Base-by-base conservation (phyloP, 768 basidiomycete species). In the Mycena chlorophos region DNA sequence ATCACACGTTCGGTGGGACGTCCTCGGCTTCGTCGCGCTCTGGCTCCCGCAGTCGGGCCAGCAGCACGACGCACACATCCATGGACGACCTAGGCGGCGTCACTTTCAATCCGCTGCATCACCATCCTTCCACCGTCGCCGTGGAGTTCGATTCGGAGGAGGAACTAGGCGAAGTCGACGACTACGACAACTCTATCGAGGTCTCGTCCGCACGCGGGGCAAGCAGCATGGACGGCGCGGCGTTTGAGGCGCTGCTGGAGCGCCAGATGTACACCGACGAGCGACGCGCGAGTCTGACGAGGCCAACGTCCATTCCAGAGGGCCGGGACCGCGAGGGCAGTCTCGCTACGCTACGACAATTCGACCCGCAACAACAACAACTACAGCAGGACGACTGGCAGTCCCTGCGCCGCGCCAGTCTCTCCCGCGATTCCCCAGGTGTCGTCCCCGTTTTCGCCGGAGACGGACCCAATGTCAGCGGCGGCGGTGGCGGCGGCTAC, bases 361-460 rank as follows among this genome's bases (percentile, higher is more conserved):
- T n/a, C 79, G 20, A 87, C 85, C 63, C 77, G 80, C 59, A 86
- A 84, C 63, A 68, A 84, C 61, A 83, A 86, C 53, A 81, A 84
- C 46, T 71, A 79, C 40, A 63, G 56, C 52, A 38, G 66, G n/a
- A n/a, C n/a, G n/a, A n/a, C n/a, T n/a, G n/a, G n/a, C n/a, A n/a
- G n/a, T n/a, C n/a, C n/a, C n/a, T n/a, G n/a, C n/a, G n/a, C n/a
- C n/a, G n/a, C n/a, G n/a, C n/a, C n/a, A n/a, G n/a, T n/a, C n/a
- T n/a, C 22, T 42, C 48, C 20, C 56, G 55, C 26, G 31, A 40
- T n/a, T 26, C 45, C 22, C 54, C 29, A 6, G 25, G 50, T 14
- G 48, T 52, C 22, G 8, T 58, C 40, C 46, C 62, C 5, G 54
- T 55, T 1, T 63, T 29, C 57, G 69, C 38, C 14, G 49, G 29